A percentile compares a stretch with the other conserved stretches of the same genome.
Conservation (phyloP, 108 stramenopile genomes). For the Skeletonema costatum region DNA sequence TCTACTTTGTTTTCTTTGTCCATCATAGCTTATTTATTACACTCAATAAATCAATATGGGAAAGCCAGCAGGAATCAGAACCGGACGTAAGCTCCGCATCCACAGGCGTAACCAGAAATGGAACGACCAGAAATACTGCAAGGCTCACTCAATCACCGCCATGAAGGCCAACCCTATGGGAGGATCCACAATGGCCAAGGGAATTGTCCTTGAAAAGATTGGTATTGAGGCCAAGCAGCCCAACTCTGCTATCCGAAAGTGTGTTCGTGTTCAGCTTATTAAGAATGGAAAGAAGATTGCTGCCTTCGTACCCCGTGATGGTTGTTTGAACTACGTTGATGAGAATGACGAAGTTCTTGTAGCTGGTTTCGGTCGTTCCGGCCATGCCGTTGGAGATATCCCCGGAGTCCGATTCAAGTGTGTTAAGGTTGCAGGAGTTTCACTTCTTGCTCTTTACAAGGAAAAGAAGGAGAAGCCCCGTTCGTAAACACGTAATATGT, state of each 20-base stretch:
- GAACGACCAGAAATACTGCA: constrained; percentile 95
- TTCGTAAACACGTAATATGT: constrained; percentile 72
- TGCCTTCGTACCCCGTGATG: constrained; percentile 99
- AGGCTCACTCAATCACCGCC: constrained; percentile 98
- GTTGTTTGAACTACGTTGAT: constrained; percentile 99
- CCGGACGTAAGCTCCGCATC: constrained; percentile 98
- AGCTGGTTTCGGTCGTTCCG: constrained; percentile 99
- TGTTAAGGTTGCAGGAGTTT: constrained; percentile 99
- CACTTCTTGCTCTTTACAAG: constrained; percentile 99
- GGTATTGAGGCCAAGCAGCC: constrained; percentile 99
- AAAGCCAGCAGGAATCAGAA: constrained; percentile 97
- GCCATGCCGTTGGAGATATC: constrained; percentile 99
- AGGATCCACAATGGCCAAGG: constrained; percentile 99
- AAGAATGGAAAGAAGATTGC: constrained; percentile 99
- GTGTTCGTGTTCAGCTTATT: constrained; percentile 99
- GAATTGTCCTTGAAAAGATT: constrained; percentile 99
- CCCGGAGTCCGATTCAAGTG: constrained; percentile 99
- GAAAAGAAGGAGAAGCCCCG: constrained; percentile 99
- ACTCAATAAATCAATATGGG: constrained; percentile 57
- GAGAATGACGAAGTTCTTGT: constrained; percentile 99
- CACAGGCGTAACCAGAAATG: constrained; percentile 98
- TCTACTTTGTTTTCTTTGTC: neutral
- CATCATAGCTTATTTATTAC: constrained; percentile 6
- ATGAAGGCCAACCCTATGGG: constrained; percentile 99
- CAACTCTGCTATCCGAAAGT: constrained; percentile 99